These are phyloP conservation scores for Larix kaempferi DNA, from an alignment of 75 land plant species.

Conservation along the genomic window DNA sequence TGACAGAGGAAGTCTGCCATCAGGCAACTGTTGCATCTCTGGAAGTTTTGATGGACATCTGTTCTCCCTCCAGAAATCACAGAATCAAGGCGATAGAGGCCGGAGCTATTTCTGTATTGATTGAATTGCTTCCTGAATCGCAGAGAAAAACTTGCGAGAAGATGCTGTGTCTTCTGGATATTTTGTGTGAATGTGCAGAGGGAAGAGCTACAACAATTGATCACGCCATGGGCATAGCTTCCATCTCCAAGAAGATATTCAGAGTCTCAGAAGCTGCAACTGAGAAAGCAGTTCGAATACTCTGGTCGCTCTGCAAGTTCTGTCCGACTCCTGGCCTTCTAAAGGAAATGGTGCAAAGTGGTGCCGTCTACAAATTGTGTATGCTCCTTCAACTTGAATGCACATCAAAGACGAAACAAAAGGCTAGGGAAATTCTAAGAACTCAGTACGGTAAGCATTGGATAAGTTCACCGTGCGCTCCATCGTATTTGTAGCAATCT, in stretches of 20 bases:
- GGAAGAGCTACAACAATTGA: conserved; percentile 34
- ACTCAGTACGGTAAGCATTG: conserved; percentile 20
- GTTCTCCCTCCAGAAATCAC: conserved; percentile 20
- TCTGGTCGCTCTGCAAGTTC: conserved; percentile 27
- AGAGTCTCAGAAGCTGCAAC: conserved; percentile 15
- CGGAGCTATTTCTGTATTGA: conserved; percentile 33
- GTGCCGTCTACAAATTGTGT: conserved; percentile 39
- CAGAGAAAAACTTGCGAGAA: conserved; percentile 28
- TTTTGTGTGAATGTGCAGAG: conserved; percentile 36
- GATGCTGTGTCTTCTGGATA: conserved; percentile 23
- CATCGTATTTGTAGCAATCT: not conserved
- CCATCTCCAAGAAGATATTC: conserved; percentile 33
- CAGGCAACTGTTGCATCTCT: conserved; percentile 24
- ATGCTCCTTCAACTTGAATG: conserved; percentile 33
- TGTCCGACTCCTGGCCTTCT: not conserved
- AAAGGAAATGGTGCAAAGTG: not conserved
- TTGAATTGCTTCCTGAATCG: conserved; percentile 55
- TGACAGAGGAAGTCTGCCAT: conserved; percentile 34
- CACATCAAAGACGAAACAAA: conserved; percentile 29
- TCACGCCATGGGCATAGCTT: conserved; percentile 36
- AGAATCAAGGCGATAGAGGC: not conserved
- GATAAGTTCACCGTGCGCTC: conserved; percentile 37
- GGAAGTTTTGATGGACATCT: conserved; percentile 23
- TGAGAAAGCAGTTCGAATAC: not conserved
- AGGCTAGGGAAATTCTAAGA: conserved; percentile 34